phyloP scores from a whole-genome alignment of 495 filamentous ascomycete genomes.

The Xylaria longipes region DNA sequence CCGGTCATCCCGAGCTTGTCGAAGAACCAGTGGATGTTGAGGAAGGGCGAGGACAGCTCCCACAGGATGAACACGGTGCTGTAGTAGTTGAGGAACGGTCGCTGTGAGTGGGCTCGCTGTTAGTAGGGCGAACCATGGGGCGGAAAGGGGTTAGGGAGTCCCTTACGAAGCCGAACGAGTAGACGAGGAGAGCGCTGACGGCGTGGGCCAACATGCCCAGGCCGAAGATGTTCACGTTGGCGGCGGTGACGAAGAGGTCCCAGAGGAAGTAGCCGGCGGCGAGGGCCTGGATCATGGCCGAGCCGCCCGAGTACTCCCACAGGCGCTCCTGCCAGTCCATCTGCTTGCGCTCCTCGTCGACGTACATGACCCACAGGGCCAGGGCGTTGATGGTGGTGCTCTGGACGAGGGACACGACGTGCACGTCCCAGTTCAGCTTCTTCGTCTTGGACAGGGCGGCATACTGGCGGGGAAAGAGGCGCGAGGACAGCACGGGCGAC shows the following conservation, averaged over 20 bases:
- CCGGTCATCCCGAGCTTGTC: conserved; percentile 97
- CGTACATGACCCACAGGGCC: conserved; percentile 83
- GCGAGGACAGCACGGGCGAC: conserved; percentile 74
- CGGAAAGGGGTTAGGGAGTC: not conserved
- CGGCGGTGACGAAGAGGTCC: conserved; percentile 78
- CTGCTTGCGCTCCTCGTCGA: conserved; percentile 73
- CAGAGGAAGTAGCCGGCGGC: conserved; percentile 96
- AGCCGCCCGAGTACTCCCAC: conserved; percentile 86
- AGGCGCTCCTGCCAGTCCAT: conserved; percentile 81
- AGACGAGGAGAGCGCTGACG: conserved; percentile 82
- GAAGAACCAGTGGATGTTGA: conserved; percentile 99
- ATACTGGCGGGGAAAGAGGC: conserved; percentile 77
- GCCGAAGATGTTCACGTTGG: conserved; percentile 82
- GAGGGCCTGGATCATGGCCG: conserved; percentile 81
- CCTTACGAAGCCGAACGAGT: conserved; percentile 91
- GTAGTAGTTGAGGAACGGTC: conserved; percentile 95
- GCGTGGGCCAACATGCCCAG: conserved; percentile 90
- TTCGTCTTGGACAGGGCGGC: conserved; percentile 67
- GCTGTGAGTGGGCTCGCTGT: conserved; percentile 52
- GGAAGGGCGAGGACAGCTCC: conserved; percentile 92
- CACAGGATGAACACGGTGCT: conserved; percentile 92
- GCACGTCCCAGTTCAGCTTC: conserved; percentile 93
- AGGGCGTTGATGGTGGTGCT: conserved; percentile 75
- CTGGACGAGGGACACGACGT: conserved; percentile 93
- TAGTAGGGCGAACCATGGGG: not conserved